phyloP scores from a whole-genome alignment of 345 rosid species.

The Citrus unshiu region DNA sequence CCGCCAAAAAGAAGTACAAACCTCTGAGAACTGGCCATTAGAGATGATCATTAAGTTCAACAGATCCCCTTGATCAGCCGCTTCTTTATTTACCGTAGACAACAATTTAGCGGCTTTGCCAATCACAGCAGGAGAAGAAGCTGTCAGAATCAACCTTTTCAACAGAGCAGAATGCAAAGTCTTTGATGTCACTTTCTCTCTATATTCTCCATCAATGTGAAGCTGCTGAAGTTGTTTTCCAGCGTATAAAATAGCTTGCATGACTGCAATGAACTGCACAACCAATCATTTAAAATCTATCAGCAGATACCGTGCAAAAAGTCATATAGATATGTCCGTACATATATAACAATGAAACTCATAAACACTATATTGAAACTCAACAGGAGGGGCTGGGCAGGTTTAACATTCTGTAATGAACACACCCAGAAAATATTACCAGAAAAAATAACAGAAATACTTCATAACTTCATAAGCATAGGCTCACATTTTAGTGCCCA shows the following conservation, averaged over 20 bases:
- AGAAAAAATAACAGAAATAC: not conserved
- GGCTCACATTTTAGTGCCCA: not conserved
- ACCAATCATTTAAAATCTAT: constrained; percentile 30
- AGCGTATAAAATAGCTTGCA: constrained; percentile 69
- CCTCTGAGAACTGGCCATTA: constrained; percentile 70
- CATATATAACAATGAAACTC: not conserved
- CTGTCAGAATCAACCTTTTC: constrained; percentile 62
- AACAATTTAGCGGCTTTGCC: constrained; percentile 61
- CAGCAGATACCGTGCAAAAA: constrained; percentile 11
- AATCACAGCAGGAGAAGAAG: constrained; percentile 64
- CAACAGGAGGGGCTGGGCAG: not conserved
- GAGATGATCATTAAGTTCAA: constrained; percentile 53
- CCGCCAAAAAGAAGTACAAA: constrained; percentile 21
- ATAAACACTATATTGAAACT: not conserved
- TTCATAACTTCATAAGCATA: not conserved
- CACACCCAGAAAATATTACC: not conserved
- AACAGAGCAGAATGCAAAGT: constrained; percentile 50
- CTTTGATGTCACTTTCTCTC: constrained; percentile 19
- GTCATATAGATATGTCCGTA: not conserved
- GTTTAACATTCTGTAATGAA: not conserved
- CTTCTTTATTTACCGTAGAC: constrained; percentile 71
- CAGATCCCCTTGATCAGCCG: constrained; percentile 70
- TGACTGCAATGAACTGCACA: constrained; percentile 82
- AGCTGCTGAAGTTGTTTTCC: constrained; percentile 75
- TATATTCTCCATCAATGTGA: constrained; percentile 39